Evolutionary conservation across 495 filamentous ascomycete species (phyloP).

Genomic region (Symbiotaphrina buchneri): DNA sequence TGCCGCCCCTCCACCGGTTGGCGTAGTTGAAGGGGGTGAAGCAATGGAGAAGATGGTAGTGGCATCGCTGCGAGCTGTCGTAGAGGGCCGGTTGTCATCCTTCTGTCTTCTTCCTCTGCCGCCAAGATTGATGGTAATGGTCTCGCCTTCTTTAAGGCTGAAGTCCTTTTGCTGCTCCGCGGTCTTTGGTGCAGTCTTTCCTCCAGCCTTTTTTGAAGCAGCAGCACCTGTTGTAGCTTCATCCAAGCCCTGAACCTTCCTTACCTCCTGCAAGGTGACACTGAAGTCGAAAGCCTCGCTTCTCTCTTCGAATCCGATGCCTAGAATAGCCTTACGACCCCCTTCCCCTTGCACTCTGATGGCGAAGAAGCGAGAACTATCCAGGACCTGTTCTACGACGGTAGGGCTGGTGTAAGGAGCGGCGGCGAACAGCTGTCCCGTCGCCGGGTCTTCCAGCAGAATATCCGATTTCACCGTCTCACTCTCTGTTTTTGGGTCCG

Average conservation of each 20-base stretch:
- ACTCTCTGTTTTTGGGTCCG: slow-evolving; percentile 13
- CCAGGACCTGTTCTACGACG: slow-evolving; percentile 46
- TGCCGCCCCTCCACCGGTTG: slow-evolving; percentile 4
- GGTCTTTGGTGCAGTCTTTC: slow-evolving; percentile 10
- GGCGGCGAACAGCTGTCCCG: slow-evolving; percentile 56
- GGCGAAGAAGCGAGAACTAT: slow-evolving; percentile 61
- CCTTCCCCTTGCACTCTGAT: slow-evolving; percentile 48
- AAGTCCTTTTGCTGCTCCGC: slow-evolving; percentile 38
- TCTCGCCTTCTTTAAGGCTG: slow-evolving; percentile 66
- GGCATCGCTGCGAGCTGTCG: slow-evolving; percentile 12
- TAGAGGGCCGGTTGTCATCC: slow-evolving; percentile 16
- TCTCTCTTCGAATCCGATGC: slow-evolving; percentile 72
- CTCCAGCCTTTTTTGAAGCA: slow-evolving; percentile 5
- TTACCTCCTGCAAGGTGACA: slow-evolving; percentile 52
- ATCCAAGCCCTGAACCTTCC: slow-evolving; percentile 27
- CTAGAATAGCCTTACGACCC: slow-evolving; percentile 46
- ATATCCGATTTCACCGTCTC: slow-evolving; percentile 45
- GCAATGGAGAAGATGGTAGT: slow-evolving; percentile 19
- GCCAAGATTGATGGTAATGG: slow-evolving; percentile 56
- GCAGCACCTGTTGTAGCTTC: slow-evolving; percentile 7
- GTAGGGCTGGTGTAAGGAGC: slow-evolving; percentile 38
- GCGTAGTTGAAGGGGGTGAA: slow-evolving; percentile 11
- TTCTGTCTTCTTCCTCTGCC: slow-evolving; percentile 10
- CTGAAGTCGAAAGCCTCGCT: slow-evolving; percentile 65
- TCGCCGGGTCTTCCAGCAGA: slow-evolving; percentile 46